Conservation (phyloP, 163 green algal genomes). For the Scenedesmus sp. region DNA sequence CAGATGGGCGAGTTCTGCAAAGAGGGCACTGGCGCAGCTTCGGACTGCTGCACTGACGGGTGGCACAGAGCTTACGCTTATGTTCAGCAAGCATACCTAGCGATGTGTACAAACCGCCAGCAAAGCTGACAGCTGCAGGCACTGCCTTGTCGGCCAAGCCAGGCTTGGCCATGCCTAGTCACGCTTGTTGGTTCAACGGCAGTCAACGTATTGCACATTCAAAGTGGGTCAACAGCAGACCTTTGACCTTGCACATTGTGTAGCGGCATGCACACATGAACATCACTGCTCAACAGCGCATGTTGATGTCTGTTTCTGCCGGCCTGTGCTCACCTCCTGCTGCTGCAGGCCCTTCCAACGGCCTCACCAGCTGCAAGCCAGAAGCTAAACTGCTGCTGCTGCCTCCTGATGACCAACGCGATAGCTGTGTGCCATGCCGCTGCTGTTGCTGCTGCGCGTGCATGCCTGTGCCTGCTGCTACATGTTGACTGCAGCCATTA, state of each 20-base stretch:
- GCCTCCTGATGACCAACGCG: background rate
- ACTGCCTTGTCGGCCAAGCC: too few species aligned
- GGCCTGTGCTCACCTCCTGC: background rate
- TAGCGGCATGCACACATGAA: too few species aligned
- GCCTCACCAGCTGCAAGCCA: slow-evolving; percentile 17
- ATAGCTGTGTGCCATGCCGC: background rate
- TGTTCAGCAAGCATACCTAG: too few species aligned
- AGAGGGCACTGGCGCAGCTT: background rate
- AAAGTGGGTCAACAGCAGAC: too few species aligned
- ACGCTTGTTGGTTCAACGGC: too few species aligned
- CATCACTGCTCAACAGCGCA: background rate
- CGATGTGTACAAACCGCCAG: too few species aligned
- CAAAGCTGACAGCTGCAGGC: too few species aligned
- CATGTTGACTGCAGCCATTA: background rate
- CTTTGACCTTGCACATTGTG: too few species aligned
- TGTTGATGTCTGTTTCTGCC: background rate
- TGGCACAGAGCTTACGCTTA: too few species aligned
- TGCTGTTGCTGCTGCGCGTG: slow-evolving; percentile 2
- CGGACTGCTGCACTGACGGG: background rate
- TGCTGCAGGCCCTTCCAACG: background rate
- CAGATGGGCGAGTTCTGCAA: background rate
- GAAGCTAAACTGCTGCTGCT: background rate
- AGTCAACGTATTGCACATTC: too few species aligned
- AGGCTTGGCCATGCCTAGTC: too few species aligned
- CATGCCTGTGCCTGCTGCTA: background rate